Percentiles rank a stretch among this genome's conserved stretches.
Conservation (phyloP, 352 stramenopile genomes). For the Globisporangium uncinulatum region DNA sequence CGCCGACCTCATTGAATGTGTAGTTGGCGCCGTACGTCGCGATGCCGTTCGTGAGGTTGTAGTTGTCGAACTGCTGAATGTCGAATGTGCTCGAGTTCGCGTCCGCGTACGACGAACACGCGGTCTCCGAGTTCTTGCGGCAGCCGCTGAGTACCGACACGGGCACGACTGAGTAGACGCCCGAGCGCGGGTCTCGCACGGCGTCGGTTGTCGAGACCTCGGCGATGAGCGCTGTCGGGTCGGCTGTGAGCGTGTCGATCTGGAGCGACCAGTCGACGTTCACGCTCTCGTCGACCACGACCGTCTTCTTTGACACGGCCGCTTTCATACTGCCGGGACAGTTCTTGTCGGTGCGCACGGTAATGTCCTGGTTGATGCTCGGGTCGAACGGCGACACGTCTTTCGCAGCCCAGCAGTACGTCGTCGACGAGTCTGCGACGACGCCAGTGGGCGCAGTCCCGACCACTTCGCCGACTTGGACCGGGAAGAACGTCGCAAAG, state of each 20-base stretch:
- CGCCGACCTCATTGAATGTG: constrained; percentile 45
- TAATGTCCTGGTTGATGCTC: constrained; percentile 41
- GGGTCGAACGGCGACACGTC: constrained; percentile 59
- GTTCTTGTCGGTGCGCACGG: constrained; percentile 55
- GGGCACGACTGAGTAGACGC: constrained; percentile 57
- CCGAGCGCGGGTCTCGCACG: constrained; percentile 40
- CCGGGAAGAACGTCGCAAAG: constrained; percentile 76
- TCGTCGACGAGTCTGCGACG: constrained; percentile 54
- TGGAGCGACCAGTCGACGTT: constrained; percentile 60
- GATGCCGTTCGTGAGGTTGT: constrained; percentile 56
- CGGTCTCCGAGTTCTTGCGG: constrained; percentile 34
- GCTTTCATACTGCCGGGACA: constrained; percentile 64
- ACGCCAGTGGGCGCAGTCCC: constrained; percentile 42
- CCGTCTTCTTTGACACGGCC: constrained; percentile 41
- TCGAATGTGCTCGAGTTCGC: constrained; percentile 50
- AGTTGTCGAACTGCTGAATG: constrained; percentile 39
- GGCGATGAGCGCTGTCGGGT: constrained; percentile 51
- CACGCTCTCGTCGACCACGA: constrained; percentile 45
- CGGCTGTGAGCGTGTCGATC: constrained; percentile 39
- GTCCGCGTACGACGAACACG: constrained; percentile 64
- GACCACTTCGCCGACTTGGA: constrained; percentile 61
- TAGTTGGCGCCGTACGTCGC: constrained; percentile 51
- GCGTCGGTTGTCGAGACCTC: constrained; percentile 58
- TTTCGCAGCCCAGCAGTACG: constrained; percentile 64
- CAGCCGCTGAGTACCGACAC: constrained; percentile 70